phyloP scores from a whole-genome alignment of 2,329 filamentous ascomycete species.

The Calonectria crousiana region DNA sequence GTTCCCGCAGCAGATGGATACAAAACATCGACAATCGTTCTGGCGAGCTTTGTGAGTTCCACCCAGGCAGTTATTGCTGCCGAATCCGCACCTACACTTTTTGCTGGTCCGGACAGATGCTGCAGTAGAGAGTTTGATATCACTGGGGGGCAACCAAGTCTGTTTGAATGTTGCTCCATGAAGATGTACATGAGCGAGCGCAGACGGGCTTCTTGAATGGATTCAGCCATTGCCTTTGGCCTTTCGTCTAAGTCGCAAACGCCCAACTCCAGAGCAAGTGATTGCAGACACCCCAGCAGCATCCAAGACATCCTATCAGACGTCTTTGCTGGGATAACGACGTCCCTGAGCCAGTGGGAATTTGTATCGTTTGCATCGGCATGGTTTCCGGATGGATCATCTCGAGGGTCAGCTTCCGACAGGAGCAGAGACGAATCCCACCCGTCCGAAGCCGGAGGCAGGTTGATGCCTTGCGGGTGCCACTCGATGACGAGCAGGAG shows the following conservation, averaged over 20 bases:
- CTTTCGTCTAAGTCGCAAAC: conserved; percentile 23
- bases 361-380: conserved; percentile 15
- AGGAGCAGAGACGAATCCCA: conserved; percentile 67
- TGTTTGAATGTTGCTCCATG: conserved; percentile 30
- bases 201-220: neutral
- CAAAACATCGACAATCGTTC: conserved; percentile 36
- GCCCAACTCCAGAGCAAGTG: conserved; percentile 31
- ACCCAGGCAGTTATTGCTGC: conserved; percentile 22
- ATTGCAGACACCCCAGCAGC: conserved; percentile 57
- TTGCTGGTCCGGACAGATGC: neutral
- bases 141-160: conserved; percentile 29
- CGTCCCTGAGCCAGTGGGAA: conserved; percentile 61
- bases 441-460: conserved; percentile 64
- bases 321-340: conserved; percentile 64
- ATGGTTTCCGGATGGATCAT: conserved; percentile 29
- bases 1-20: conserved; percentile 57
- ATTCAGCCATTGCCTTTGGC: neutral
- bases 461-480: conserved; percentile 66
- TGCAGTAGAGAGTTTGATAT: conserved; percentile 17
- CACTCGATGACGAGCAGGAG: conserved; percentile 67
- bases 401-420: conserved; percentile 51
- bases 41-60: conserved; percentile 23
- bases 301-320: conserved; percentile 71
- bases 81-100: neutral
- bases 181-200: conserved; percentile 28